phyloP scores from a whole-genome alignment of 2,329 filamentous ascomycete genomes.

The Botrytis porri region DNA sequence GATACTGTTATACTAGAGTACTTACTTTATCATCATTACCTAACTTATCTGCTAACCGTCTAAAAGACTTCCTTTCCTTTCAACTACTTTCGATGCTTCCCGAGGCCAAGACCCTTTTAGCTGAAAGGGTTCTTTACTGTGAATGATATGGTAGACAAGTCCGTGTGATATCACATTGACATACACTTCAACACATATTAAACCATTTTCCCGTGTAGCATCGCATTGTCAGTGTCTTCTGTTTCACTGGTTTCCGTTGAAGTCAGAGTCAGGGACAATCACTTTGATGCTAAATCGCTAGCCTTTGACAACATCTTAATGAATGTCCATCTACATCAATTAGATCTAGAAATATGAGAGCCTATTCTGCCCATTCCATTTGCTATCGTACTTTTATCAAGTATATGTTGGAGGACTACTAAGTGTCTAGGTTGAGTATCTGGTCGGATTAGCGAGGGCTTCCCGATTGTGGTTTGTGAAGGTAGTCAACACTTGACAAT shows the following conservation, averaged over 20 bases:
- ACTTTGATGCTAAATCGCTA: background rate
- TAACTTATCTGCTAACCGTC: background rate
- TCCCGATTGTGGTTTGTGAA: background rate
- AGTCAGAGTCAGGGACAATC: background rate
- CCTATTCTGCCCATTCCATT: background rate
- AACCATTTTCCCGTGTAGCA: background rate
- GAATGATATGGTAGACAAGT: slow-evolving; percentile 7
- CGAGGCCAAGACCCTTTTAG: background rate
- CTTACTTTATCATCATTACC: background rate
- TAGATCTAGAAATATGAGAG: background rate
- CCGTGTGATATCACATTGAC: slow-evolving; percentile 6
- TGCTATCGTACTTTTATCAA: background rate
- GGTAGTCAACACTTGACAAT: slow-evolving; percentile 13
- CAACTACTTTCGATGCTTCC: background rate
- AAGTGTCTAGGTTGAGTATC: background rate
- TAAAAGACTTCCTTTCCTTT: background rate
- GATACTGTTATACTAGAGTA: background rate
- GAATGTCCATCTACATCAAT: background rate
- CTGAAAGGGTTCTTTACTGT: background rate
- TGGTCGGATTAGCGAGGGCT: slow-evolving; percentile 8
- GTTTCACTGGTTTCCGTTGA: background rate
- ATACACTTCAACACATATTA: background rate
- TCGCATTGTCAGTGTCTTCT: background rate
- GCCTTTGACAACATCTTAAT: background rate
- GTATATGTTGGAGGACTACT: background rate